phyloP scores from a whole-genome alignment of 768 basidiomycete species.

The Rhodotorula toruloides region DNA sequence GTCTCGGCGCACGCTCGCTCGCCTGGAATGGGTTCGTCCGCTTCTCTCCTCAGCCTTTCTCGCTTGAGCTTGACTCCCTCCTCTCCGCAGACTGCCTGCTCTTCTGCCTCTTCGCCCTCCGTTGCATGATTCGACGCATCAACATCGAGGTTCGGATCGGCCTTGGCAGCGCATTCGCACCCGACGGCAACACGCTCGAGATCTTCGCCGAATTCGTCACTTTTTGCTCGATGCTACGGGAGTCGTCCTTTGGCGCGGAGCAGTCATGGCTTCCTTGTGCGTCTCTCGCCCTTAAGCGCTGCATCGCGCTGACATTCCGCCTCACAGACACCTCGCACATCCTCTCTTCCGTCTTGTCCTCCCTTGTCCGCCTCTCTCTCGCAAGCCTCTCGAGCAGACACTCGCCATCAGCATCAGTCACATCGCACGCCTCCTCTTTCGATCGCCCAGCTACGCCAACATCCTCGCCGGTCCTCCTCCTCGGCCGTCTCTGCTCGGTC shows the following conservation, averaged over 20 bases:
- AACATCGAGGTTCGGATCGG: constrained; percentile 33
- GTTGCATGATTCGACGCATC: constrained; percentile 34
- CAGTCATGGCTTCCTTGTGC: constrained; percentile 22
- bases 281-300: background rate
- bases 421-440: background rate
- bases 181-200: constrained; percentile 17
- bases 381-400: constrained; percentile 15
- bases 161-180: constrained; percentile 24
- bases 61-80: background rate
- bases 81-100: constrained; percentile 16
- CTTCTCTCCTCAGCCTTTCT: no score
- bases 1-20: background rate
- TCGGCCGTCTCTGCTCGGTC: constrained; percentile 4
- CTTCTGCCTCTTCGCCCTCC: constrained; percentile 22
- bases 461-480: constrained; percentile 6
- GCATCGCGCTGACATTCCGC: background rate
- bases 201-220: constrained; percentile 29
- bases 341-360: constrained; percentile 35
- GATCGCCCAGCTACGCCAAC: no score
- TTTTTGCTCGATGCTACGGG: background rate
- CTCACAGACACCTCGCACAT: constrained; percentile 29
- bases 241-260: background rate
- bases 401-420: background rate
- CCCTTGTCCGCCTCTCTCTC: constrained; percentile 36
- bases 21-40: constrained; percentile 17